These are phyloP conservation scores for Singerocomus inundabilis DNA, from an alignment of 1,284 basidiomycete genomes.

Conservation along the genomic window DNA sequence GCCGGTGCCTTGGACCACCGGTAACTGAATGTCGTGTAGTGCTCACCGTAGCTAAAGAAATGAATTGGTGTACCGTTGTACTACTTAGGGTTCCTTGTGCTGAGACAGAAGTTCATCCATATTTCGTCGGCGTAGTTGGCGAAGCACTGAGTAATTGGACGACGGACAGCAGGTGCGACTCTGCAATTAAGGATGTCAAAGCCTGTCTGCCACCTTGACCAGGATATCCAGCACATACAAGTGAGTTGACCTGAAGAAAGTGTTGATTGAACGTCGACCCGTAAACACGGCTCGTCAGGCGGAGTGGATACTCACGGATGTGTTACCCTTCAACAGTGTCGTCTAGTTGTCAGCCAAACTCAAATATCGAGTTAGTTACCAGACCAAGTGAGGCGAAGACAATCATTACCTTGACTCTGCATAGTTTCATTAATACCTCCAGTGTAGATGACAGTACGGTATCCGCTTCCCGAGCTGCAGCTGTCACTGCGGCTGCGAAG, in stretches of 20 bases:
- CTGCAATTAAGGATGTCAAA: slow-evolving; percentile 51
- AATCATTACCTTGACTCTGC: slow-evolving; percentile 50
- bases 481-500: slow-evolving; percentile 58
- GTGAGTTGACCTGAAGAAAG: slow-evolving; percentile 41
- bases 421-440: slow-evolving; percentile 56
- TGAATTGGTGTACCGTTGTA: slow-evolving; percentile 49
- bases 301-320: slow-evolving; percentile 35
- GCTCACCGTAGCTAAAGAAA: slow-evolving; percentile 49
- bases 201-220: slow-evolving; percentile 44
- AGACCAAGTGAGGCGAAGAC: slow-evolving; percentile 53
- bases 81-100: slow-evolving; percentile 49
- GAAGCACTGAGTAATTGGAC: slow-evolving; percentile 53
- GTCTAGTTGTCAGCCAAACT: slow-evolving; percentile 50
- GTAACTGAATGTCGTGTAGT: slow-evolving; percentile 51
- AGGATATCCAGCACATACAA: slow-evolving; percentile 49
- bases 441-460: slow-evolving; percentile 49
- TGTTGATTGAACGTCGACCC: slow-evolving; percentile 16
- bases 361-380: slow-evolving; percentile 50
- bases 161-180: slow-evolving; percentile 50
- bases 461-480: slow-evolving; percentile 55
- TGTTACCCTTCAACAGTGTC: slow-evolving; percentile 45
- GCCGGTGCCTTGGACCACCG: slow-evolving; percentile 37
- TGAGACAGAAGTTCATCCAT: slow-evolving; percentile 59
- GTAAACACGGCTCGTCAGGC: neutral
- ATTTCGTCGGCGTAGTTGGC: slow-evolving; percentile 47